Evolutionary conservation across 371 early-diverging fungal species (phyloP).

Genomic region (Caulochytrium protostelioides): DNA sequence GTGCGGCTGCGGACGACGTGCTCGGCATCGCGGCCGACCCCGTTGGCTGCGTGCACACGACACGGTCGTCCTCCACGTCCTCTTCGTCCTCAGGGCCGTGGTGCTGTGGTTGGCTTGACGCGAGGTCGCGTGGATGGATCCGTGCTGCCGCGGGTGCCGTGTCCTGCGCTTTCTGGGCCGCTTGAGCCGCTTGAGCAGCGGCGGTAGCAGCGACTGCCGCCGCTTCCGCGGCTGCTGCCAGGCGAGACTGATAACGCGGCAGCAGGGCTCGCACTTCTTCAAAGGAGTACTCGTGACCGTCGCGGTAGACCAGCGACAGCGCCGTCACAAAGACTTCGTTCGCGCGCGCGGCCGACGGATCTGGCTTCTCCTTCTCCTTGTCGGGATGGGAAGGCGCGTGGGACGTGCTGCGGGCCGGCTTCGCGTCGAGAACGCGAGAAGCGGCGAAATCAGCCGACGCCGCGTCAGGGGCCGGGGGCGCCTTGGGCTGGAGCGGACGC

Average conservation of each 20-base stretch:
- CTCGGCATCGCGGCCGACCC: background rate
- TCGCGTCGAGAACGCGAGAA: too few species aligned
- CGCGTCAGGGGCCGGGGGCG: too few species aligned
- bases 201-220: background rate
- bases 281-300: slow-evolving; percentile 15
- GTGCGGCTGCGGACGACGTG: slow-evolving; percentile 1
- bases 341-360: background rate
- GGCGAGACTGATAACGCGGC: background rate
- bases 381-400: too few species aligned
- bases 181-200: slow-evolving; percentile 3
- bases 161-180: slow-evolving; percentile 2
- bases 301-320: background rate
- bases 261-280: slow-evolving; percentile 14
- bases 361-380: too few species aligned
- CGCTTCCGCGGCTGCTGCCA: background rate
- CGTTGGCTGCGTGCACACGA: background rate
- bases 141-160: too few species aligned
- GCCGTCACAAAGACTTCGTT: slow-evolving; percentile 1
- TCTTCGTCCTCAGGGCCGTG: background rate
- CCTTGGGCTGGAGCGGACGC: too few species aligned
- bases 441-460: too few species aligned
- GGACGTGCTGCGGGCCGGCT: too few species aligned
- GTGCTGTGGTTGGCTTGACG: too few species aligned
- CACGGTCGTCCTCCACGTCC: background rate
- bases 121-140: too few species aligned